Evolutionary conservation across 2,329 filamentous ascomycete species (phyloP).

Genomic region (Sarocladiaceae sp.): DNA sequence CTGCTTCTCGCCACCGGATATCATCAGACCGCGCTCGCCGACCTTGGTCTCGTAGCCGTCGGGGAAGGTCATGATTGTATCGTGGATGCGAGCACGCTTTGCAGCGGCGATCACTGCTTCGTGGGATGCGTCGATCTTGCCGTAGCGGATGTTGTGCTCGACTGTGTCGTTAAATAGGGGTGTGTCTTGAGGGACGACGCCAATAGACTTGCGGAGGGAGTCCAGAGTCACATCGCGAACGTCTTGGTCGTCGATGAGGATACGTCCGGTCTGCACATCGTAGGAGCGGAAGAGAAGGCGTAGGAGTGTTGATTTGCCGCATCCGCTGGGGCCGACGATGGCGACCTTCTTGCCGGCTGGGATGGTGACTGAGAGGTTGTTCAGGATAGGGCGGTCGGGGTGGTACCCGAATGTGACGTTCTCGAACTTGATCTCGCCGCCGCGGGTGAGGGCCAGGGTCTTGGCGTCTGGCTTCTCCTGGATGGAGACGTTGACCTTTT

Average conservation of each 20-base stretch:
- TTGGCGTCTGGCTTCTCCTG: slow-evolving; percentile 72
- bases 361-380: slow-evolving; percentile 80
- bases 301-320: slow-evolving; percentile 91
- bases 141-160: slow-evolving; percentile 92
- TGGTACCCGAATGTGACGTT: slow-evolving; percentile 95
- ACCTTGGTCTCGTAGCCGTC: slow-evolving; percentile 91
- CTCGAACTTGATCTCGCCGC: slow-evolving; percentile 90
- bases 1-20: slow-evolving; percentile 92
- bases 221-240: slow-evolving; percentile 78
- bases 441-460: slow-evolving; percentile 65
- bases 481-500: slow-evolving; percentile 91
- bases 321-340: slow-evolving; percentile 90
- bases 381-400: slow-evolving; percentile 79
- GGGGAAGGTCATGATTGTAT: slow-evolving; percentile 73
- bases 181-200: slow-evolving; percentile 95
- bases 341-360: slow-evolving; percentile 95
- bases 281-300: slow-evolving; percentile 92
- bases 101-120: slow-evolving; percentile 76
- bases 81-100: slow-evolving; percentile 77
- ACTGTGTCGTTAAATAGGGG: slow-evolving; percentile 97
- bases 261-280: slow-evolving; percentile 78
- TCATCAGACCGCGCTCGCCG: slow-evolving; percentile 94
- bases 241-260: slow-evolving; percentile 91
- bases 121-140: slow-evolving; percentile 69
- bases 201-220: slow-evolving; percentile 79